Conservation (phyloP, 2,329 filamentous ascomycete genomes). For the Phyllosticta citrichinensis region DNA sequence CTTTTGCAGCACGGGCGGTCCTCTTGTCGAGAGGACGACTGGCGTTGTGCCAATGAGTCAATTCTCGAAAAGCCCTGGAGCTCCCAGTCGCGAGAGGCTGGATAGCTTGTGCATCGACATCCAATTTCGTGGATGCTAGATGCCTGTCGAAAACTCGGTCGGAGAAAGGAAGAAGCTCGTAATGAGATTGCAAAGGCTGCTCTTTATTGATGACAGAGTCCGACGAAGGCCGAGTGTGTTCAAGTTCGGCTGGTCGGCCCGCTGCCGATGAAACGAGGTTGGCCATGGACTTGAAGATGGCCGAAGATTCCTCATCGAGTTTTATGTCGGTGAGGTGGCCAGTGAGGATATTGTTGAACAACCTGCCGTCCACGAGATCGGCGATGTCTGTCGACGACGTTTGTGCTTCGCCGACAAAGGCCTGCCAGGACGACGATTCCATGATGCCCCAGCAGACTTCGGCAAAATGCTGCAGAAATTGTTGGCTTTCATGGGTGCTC, state of each 20-base stretch:
- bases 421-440: background rate
- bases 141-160: constrained; percentile 40
- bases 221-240: background rate
- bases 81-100: constrained; percentile 16
- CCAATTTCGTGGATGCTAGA: constrained; percentile 34
- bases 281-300: background rate
- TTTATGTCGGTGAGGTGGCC: background rate
- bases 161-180: constrained; percentile 35
- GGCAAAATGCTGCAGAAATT: background rate
- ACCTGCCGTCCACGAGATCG: constrained; percentile 48
- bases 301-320: background rate
- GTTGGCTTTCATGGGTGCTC: background rate
- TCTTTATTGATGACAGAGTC: background rate
- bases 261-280: background rate
- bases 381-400: constrained; percentile 27
- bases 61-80: constrained; percentile 37
- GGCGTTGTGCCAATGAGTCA: constrained; percentile 54
- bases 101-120: constrained; percentile 23
- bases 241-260: background rate
- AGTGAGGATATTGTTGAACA: constrained; percentile 22
- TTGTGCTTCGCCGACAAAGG: background rate
- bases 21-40: constrained; percentile 41
- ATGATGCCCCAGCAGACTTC: background rate
- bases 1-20: constrained; percentile 19
- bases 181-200: background rate